Evolutionary conservation across 2,329 filamentous ascomycete species (phyloP).

Genomic region (Arthrinium puccinioides): DNA sequence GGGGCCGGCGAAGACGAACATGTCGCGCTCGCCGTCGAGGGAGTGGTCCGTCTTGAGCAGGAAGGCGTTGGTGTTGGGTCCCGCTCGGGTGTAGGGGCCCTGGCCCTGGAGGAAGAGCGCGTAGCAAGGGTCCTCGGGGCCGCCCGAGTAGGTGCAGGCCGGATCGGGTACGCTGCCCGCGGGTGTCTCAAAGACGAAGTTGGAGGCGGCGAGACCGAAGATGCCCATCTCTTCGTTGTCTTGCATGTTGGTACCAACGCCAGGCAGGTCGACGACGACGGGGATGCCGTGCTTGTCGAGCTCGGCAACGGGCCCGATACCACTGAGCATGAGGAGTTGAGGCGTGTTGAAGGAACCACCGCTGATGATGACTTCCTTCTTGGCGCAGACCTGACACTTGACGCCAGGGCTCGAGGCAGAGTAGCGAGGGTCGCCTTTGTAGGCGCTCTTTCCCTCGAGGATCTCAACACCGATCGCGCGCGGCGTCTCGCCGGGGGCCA

Average conservation of each 20-base stretch:
- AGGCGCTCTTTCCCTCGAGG: slow-evolving; percentile 11
- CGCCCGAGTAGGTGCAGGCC: slow-evolving; percentile 10
- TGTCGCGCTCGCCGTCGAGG: slow-evolving; percentile 7
- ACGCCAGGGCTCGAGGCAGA: background rate
- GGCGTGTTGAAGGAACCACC: slow-evolving; percentile 23
- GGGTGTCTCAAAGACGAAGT: slow-evolving; percentile 5
- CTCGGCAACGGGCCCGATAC: slow-evolving; percentile 19
- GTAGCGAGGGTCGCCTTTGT: slow-evolving; percentile 10
- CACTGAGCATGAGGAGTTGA: slow-evolving; percentile 24
- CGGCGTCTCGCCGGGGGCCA: slow-evolving; percentile 3
- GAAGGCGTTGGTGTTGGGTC: slow-evolving; percentile 13
- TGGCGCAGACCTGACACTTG: slow-evolving; percentile 4
- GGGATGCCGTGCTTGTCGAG: slow-evolving; percentile 17
- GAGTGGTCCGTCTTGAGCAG: slow-evolving; percentile 10
- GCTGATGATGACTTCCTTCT: slow-evolving; percentile 22
- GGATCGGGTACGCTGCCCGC: slow-evolving; percentile 7
- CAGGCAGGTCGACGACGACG: slow-evolving; percentile 19
- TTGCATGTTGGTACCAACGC: slow-evolving; percentile 25
- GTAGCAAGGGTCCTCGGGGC: slow-evolving; percentile 11
- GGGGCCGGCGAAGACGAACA: slow-evolving; percentile 10
- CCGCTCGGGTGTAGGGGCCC: slow-evolving; percentile 4
- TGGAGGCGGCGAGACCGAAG: slow-evolving; percentile 7
- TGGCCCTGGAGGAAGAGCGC: slow-evolving; percentile 6
- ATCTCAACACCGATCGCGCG: slow-evolving; percentile 12
- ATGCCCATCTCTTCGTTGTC: slow-evolving; percentile 16